Percentiles rank a stretch among this genome's conserved stretches.
Conservation (phyloP, 1,139 yeast genomes). For the Geotrichum fermentans region DNA sequence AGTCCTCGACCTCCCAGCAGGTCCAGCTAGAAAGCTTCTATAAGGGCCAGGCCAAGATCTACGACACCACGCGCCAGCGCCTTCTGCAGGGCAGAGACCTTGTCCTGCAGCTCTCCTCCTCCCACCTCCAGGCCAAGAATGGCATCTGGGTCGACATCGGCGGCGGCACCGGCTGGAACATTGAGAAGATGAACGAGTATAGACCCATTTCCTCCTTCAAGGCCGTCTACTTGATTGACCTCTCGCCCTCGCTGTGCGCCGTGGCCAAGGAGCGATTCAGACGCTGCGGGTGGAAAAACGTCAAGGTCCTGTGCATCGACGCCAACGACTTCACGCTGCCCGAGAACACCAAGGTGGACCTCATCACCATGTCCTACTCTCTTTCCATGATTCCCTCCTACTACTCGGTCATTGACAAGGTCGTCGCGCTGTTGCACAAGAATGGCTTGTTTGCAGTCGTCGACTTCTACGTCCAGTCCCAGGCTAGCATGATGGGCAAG, state of each 20-base stretch:
- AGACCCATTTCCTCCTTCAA: conserved; percentile 52
- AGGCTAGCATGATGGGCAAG: conserved; percentile 62
- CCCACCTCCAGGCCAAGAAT: conserved; percentile 45
- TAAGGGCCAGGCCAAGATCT: conserved; percentile 68
- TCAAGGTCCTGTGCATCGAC: conserved; percentile 66
- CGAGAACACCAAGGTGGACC: conserved; percentile 46
- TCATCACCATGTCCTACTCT: conserved; percentile 73
- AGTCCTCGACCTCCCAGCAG: conserved; percentile 51
- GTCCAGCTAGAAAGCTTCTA: conserved; percentile 66
- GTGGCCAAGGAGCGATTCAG: conserved; percentile 60
- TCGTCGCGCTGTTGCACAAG: conserved; percentile 49
- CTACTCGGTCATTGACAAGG: conserved; percentile 73
- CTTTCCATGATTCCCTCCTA: conserved; percentile 81
- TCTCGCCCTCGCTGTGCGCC: conserved; percentile 70
- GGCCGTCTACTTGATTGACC: conserved; percentile 66
- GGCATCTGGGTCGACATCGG: conserved; percentile 80
- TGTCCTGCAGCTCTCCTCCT: conserved; percentile 54
- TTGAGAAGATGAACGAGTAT: conserved; percentile 64
- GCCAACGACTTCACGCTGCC: conserved; percentile 62
- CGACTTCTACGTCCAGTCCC: conserved; percentile 74
- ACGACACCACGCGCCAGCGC: conserved; percentile 62
- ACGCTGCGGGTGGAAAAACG: conserved; percentile 56
- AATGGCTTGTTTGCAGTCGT: conserved; percentile 64
- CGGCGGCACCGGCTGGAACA: conserved; percentile 81
- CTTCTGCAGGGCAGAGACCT: conserved; percentile 67